phyloP scores from a whole-genome alignment of 257 asterid species.

The Striga asiatica region DNA sequence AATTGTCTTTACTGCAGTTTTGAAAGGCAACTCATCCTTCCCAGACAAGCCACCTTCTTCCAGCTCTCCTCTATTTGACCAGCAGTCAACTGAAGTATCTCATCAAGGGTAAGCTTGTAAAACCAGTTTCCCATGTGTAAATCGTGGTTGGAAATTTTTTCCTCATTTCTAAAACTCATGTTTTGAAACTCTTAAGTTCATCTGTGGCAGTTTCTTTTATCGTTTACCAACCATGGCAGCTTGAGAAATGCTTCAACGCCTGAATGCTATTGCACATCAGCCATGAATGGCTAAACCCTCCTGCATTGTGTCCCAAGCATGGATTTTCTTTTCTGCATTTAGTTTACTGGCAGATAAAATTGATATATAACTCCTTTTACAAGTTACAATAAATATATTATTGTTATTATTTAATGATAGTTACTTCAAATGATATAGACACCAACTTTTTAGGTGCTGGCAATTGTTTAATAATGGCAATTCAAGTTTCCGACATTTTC shows the following conservation, averaged over 20 bases:
- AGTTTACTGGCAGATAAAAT: background rate
- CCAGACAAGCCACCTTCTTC: constrained; percentile 74
- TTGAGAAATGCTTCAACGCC: background rate
- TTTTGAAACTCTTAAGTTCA: background rate
- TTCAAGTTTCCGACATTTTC: background rate
- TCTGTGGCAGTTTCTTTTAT: too few relatives aligned
- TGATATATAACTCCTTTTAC: background rate
- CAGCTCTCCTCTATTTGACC: constrained; percentile 43
- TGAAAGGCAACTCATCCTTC: constrained; percentile 77
- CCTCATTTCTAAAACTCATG: background rate
- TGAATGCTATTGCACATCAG: background rate
- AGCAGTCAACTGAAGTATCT: constrained; percentile 55
- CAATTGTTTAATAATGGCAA: background rate
- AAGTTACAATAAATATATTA: too few relatives aligned
- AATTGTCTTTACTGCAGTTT: constrained; percentile 47
- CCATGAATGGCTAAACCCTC: background rate
- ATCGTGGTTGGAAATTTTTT: background rate
- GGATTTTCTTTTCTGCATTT: background rate
- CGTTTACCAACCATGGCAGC: too few relatives aligned
- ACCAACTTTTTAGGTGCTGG: constrained; percentile 1
- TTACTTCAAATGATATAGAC: constrained; percentile 1
- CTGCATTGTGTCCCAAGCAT: background rate
- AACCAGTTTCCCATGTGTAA: constrained; percentile 8
- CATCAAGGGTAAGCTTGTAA: constrained; percentile 61
- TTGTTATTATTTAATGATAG: background rate